phyloP scores from a whole-genome alignment of 2,329 filamentous ascomycete genomes.

The Tolypocladium sp. region DNA sequence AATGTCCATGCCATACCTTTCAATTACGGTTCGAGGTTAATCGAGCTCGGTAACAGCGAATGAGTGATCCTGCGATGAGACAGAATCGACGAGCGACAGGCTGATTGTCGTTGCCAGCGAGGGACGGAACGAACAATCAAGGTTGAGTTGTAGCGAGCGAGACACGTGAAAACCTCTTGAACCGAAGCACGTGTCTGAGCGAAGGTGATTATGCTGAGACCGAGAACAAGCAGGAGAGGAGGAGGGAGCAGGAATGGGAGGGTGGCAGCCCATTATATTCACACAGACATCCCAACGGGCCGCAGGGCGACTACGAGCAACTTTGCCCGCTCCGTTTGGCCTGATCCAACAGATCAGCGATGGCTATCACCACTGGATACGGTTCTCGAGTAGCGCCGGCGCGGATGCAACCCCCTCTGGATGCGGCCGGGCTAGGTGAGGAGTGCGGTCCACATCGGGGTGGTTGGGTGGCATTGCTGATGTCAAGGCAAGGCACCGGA shows the following conservation, averaged over 20 bases:
- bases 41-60: background rate
- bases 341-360: background rate
- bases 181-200: slow-evolving; percentile 6
- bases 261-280: slow-evolving; percentile 7
- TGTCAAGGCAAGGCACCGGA: background rate
- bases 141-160: slow-evolving; percentile 1
- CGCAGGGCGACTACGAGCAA: background rate
- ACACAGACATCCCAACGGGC: background rate
- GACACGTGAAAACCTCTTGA: background rate
- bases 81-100: background rate
- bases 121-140: slow-evolving; percentile 23
- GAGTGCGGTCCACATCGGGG: slow-evolving; percentile 3
- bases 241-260: background rate
- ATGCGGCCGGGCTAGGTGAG: background rate
- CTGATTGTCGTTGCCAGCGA: slow-evolving; percentile 14
- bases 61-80: background rate
- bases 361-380: background rate
- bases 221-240: background rate
- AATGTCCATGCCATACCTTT: background rate
- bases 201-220: slow-evolving; percentile 1
- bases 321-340: background rate
- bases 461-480: slow-evolving; percentile 2
- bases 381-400: slow-evolving; percentile 1
- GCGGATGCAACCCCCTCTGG: background rate
- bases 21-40: background rate